Evolutionary conservation across 2,329 filamentous ascomycete species (phyloP).

Genomic region (Helotiales sp.): DNA sequence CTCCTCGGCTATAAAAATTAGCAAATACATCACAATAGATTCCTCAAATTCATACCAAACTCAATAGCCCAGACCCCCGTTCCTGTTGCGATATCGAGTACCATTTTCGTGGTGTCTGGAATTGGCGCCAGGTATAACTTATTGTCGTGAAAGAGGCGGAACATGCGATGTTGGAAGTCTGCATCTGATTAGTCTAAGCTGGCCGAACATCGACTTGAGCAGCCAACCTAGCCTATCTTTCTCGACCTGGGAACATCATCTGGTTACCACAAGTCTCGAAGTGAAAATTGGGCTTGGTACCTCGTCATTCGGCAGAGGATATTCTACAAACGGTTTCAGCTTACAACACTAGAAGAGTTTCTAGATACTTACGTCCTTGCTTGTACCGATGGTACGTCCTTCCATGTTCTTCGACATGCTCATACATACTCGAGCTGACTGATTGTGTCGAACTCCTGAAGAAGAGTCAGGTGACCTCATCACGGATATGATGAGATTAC

Average conservation of each 20-base stretch:
- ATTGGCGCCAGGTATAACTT: conserved; percentile 26
- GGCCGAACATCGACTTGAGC: no score
- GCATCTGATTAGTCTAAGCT: neutral
- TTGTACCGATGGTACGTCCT: conserved; percentile 23
- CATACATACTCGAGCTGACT: conserved; percentile 35
- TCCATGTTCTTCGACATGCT: conserved; percentile 37
- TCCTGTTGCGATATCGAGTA: conserved; percentile 43
- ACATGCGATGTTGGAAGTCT: conserved; percentile 22
- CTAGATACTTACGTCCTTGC: conserved; percentile 13
- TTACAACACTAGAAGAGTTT: neutral
- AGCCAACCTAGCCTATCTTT: conserved; percentile 13
- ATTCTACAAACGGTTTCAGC: conserved; percentile 6
- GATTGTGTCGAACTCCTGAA: conserved; percentile 7
- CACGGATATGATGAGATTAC: neutral
- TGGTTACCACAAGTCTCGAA: neutral
- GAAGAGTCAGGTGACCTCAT: neutral
- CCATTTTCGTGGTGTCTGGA: conserved; percentile 18
- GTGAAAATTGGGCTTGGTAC: neutral
- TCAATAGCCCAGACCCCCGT: conserved; percentile 43
- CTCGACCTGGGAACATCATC: neutral
- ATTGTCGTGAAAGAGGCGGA: conserved; percentile 7
- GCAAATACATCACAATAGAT: neutral
- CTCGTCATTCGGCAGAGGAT: conserved; percentile 19
- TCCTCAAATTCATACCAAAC: conserved; percentile 40
- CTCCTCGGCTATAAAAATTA: conserved; percentile 5